phyloP scores from a whole-genome alignment of 768 basidiomycete species.

The Panaeolus papilionaceus region DNA sequence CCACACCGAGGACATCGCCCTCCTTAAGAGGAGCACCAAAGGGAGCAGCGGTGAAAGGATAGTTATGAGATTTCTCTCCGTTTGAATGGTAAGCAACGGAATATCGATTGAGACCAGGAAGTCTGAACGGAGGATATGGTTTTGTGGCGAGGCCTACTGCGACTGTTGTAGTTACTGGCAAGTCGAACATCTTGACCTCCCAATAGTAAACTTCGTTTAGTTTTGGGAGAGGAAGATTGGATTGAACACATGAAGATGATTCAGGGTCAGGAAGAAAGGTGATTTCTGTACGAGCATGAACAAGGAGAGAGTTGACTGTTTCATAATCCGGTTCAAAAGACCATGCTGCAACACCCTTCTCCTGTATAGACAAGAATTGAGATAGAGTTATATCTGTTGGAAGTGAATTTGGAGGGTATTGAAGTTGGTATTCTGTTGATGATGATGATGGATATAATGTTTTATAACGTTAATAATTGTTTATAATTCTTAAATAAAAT shows the following conservation, averaged over 20 bases:
- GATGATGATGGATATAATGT: slow-evolving; percentile 17
- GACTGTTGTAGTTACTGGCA: slow-evolving; percentile 86
- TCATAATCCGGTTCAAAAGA: slow-evolving; percentile 99
- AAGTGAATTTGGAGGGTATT: slow-evolving; percentile 95
- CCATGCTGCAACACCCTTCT: slow-evolving; percentile 99
- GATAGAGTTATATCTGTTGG: slow-evolving; percentile 98
- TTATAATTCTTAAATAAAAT: slow-evolving; percentile 17
- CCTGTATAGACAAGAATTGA: slow-evolving; percentile 98
- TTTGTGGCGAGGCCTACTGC: slow-evolving; percentile 95
- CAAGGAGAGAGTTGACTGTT: slow-evolving; percentile 88
- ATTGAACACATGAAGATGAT: slow-evolving; percentile 93
- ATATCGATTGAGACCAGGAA: slow-evolving; percentile 85
- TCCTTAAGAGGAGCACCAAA: slow-evolving; percentile 89
- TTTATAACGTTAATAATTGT: slow-evolving; percentile 1
- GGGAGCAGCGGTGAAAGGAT: slow-evolving; percentile 86
- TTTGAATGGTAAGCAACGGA: slow-evolving; percentile 96
- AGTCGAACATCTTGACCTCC: slow-evolving; percentile 99
- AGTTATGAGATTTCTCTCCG: slow-evolving; percentile 97
- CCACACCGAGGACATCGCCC: slow-evolving; percentile 95
- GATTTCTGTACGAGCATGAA: slow-evolving; percentile 95
- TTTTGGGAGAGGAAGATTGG: slow-evolving; percentile 95
- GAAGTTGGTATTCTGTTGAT: slow-evolving; percentile 73
- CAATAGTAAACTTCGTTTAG: slow-evolving; percentile 99
- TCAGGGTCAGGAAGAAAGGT: slow-evolving; percentile 97
- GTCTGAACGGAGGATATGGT: slow-evolving; percentile 93